Evolutionary conservation across 2,329 filamentous ascomycete genomes (phyloP).

Genomic region (Calonectria hongkongensis): DNA sequence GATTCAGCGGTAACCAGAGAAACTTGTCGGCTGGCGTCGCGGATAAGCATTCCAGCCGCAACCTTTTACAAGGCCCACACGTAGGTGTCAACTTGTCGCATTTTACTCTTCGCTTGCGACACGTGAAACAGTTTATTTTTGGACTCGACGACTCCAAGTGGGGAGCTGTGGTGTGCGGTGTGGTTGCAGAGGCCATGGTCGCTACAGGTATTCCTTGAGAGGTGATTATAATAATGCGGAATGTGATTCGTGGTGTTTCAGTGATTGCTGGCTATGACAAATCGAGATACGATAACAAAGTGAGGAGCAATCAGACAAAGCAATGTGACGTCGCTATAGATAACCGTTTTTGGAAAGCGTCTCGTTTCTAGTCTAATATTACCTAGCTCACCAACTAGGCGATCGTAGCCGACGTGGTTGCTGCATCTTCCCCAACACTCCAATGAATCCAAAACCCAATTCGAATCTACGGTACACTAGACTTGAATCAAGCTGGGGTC

Average conservation of each 20-base stretch:
- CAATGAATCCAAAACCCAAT: no score
- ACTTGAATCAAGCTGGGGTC: no score
- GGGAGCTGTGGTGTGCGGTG: neutral
- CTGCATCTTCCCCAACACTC: neutral
- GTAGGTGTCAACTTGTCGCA: neutral
- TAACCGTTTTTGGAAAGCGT: slow-evolving; percentile 2
- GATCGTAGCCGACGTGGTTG: neutral
- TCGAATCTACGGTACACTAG: no score
- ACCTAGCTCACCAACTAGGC: neutral
- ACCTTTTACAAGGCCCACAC: neutral
- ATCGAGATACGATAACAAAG: neutral
- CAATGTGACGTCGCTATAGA: neutral
- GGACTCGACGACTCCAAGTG: neutral
- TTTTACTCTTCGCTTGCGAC: slow-evolving; percentile 11
- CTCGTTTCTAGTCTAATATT: neutral
- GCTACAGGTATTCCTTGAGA: neutral
- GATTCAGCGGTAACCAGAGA: slow-evolving; percentile 2
- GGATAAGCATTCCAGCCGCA: neutral
- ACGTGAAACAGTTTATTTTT: slow-evolving; percentile 5
- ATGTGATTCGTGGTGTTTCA: neutral
- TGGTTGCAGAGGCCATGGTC: no score
- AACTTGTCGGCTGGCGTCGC: slow-evolving; percentile 5
- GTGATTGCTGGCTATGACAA: neutral
- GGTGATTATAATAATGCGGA: neutral
- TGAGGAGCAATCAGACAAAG: neutral